Evolutionary conservation across 2,329 filamentous ascomycete genomes (phyloP).

Genomic region (Stemphylium beticola): DNA sequence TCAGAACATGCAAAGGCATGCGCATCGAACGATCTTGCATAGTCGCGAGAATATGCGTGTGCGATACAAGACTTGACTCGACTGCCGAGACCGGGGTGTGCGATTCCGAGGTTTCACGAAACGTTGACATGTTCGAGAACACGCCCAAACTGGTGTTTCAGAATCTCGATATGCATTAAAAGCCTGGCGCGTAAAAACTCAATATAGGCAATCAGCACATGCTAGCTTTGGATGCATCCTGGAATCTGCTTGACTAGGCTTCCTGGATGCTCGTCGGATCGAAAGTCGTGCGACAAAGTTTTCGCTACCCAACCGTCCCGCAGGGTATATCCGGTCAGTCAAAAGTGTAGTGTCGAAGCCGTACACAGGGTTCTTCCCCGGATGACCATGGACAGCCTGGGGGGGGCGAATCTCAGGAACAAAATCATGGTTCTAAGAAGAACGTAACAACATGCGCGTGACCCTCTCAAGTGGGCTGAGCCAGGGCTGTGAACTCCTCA

Average conservation of each 20-base stretch:
- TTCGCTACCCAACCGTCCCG: conserved; percentile 1
- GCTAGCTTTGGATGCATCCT: conserved; percentile 1
- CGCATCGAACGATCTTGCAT: neutral
- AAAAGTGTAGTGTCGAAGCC: conserved; percentile 12
- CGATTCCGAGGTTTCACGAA: conserved; percentile 29
- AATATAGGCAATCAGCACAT: conserved; percentile 1
- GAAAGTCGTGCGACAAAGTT: conserved; percentile 6
- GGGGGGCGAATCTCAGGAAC: neutral
- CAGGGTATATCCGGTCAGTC: conserved; percentile 12
- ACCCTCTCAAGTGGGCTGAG: neutral
- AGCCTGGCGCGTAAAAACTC: conserved; percentile 7
- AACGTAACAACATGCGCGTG: conserved; percentile 6
- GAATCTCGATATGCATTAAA: conserved; percentile 14
- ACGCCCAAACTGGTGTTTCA: conserved; percentile 30
- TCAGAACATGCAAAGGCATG: conserved; percentile 4
- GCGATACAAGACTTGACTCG: conserved; percentile 14
- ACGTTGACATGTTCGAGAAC: conserved; percentile 30
- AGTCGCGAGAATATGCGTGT: conserved; percentile 3
- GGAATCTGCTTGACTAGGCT: conserved; percentile 4
- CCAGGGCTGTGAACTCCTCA: conserved; percentile 1
- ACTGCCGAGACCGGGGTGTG: conserved; percentile 17
- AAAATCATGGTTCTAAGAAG: conserved; percentile 7
- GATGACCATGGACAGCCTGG: neutral
- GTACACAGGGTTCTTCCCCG: conserved; percentile 15
- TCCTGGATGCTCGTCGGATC: conserved; percentile 4